Base-by-base conservation (phyloP, 495 filamentous ascomycete genomes). In the Penicillium bovifimosum region DNA sequence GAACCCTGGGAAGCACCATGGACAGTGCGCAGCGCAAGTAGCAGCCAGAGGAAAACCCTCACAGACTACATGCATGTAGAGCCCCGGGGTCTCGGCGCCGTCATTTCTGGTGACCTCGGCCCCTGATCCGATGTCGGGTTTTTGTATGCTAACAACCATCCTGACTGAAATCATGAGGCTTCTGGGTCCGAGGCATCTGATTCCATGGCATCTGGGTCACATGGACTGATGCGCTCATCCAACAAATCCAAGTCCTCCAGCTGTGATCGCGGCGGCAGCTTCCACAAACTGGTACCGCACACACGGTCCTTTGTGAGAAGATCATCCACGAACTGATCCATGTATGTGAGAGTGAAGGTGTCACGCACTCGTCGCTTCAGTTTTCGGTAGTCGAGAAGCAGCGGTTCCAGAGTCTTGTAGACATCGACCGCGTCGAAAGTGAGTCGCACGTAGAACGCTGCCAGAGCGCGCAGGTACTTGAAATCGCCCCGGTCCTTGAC, bases 301-400 rank as follows among this genome's bases (percentile, higher is more conserved):
- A 95, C 84, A 54, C 93, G 79, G 49, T 95, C 87, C 71, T 95
- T 95, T 0, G 83, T 88, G 49, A 99, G 72, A 49, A 99, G 71
- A 54, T 95, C 88, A 70, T 97, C 93, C 44, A 97, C 79, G 62
- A 99, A 97, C 64, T 89, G 85, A 71, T 99, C 93, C 76, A 99
- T 80, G 64, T 80, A 87, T 35, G 88, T 91, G 40, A 97, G 66
- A 17, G 70, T 76, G 47, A 75, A 79, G 3, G 90, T 88, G 39
- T 82, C 84, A 52, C 87, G 79, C 4, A 84, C 83, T 48, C 87
- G 78, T 48, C 89, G 67, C 66, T 84, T 81, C 65, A 99, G 58
- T 70, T 96, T 99, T 46, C 93, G 76, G 51, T 79, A 80, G 63
- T 99, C 93, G 50, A 83, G 80, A 29, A 99, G 69, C 34, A 90